A percentile compares a stretch with the other conserved stretches of the same genome.
These are phyloP conservation scores for Coemansia sp. DNA, from an alignment of 192 early-diverging fungal species.

Conservation along the genomic window DNA sequence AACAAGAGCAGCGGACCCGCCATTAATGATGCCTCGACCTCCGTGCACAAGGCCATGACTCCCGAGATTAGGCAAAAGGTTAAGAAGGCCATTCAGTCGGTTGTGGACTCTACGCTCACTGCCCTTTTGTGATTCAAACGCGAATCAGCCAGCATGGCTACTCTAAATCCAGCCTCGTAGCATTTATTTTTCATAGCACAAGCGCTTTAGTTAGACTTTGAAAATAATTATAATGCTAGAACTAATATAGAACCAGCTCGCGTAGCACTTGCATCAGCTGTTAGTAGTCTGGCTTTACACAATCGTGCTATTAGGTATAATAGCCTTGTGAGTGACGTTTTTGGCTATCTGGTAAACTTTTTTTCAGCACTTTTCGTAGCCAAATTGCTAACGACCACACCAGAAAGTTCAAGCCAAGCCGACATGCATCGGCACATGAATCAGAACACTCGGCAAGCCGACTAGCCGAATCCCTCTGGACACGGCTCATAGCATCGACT, in stretches of 20 bases:
- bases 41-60: constrained; percentile 50
- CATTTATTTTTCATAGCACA: neutral
- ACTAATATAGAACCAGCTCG: neutral
- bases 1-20: constrained; percentile 48
- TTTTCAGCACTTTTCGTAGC: neutral
- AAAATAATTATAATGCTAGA: neutral
- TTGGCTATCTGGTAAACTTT: neutral
- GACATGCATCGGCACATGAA: neutral
- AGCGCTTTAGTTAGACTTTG: neutral
- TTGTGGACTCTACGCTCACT: constrained; percentile 48
- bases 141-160: neutral
- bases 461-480: neutral
- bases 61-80: constrained; percentile 53
- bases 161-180: neutral
- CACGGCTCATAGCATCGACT: neutral
- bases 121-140: constrained; percentile 33
- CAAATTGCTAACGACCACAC: neutral
- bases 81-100: constrained; percentile 51
- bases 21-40: constrained; percentile 34
- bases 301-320: neutral
- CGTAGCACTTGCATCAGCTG: neutral
- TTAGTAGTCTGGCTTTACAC: neutral
- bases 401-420: neutral
- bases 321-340: neutral
- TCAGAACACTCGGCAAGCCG: neutral